These are phyloP conservation scores for Lepidium africanum DNA, from an alignment of 345 rosid genomes.

Conservation along the genomic window DNA sequence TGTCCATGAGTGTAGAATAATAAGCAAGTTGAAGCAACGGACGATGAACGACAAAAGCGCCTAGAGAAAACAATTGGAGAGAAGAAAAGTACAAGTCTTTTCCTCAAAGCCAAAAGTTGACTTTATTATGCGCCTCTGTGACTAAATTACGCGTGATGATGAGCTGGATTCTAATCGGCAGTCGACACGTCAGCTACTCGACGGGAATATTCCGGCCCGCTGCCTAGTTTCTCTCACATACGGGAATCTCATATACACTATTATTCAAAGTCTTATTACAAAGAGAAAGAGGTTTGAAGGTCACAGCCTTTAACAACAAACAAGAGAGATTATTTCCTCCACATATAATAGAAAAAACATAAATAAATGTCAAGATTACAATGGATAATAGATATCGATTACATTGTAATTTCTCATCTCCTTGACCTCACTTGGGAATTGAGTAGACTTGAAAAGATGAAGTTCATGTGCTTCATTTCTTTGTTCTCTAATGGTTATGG, in stretches of 20 bases:
- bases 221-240: neutral
- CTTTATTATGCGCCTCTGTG: neutral
- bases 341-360: no score
- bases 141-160: constrained; percentile 7
- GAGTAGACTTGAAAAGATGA: no score
- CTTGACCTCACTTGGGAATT: no score
- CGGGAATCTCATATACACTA: neutral
- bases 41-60: constrained; percentile 11
- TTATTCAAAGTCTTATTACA: no score
- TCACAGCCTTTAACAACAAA: no score
- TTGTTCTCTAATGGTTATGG: no score
- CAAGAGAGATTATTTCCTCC: no score
- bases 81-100: constrained; percentile 3
- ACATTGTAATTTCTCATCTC: no score
- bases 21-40: constrained; percentile 16
- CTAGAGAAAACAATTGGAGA: constrained; percentile 10
- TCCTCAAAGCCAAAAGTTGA: neutral
- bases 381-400: no score
- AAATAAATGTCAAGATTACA: no score
- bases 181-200: constrained; percentile 11
- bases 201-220: constrained; percentile 11
- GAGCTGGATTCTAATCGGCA: constrained; percentile 10
- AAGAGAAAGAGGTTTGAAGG: no score
- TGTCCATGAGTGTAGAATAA: constrained; percentile 6
- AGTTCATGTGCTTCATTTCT: no score